phyloP scores from a whole-genome alignment of 805 yeast species.

The Cyberlindnera maclurae region DNA sequence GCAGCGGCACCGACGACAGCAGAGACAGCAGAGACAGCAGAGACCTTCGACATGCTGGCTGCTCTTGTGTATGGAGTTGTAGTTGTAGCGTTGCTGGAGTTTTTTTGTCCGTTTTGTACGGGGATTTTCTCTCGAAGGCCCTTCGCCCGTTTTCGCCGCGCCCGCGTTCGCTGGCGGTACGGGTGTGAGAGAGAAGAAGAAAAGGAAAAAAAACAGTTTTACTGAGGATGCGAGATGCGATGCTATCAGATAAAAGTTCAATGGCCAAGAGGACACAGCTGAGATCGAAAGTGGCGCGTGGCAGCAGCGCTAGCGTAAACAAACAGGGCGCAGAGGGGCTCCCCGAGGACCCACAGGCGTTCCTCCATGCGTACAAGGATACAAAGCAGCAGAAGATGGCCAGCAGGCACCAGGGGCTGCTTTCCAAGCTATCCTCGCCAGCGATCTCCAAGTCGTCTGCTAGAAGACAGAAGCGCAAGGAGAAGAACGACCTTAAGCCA shows the following conservation, averaged over 20 bases:
- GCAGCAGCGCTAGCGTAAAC: slow-evolving; percentile 16
- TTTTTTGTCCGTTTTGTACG: no score
- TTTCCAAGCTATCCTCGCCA: slow-evolving; percentile 30
- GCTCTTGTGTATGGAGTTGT: no score
- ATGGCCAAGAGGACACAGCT: slow-evolving; percentile 36
- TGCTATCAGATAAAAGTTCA: no score
- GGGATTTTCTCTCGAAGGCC: no score
- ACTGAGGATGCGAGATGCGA: no score
- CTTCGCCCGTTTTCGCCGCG: no score
- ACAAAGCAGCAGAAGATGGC: slow-evolving; percentile 47
- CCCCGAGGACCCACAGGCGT: slow-evolving; percentile 35
- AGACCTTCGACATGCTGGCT: slow-evolving; percentile 8
- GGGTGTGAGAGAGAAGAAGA: no score
- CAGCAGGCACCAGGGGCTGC: slow-evolving; percentile 31
- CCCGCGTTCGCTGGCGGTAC: no score
- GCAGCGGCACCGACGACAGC: slow-evolving; percentile 39
- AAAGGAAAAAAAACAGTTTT: no score
- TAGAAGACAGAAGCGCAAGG: slow-evolving; percentile 57
- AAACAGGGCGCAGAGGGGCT: slow-evolving; percentile 11
- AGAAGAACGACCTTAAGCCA: slow-evolving; percentile 58
- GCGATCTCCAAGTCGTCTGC: slow-evolving; percentile 60
- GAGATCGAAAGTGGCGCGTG: slow-evolving; percentile 28
- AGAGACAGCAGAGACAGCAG: slow-evolving; percentile 24
- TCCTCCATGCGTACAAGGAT: slow-evolving; percentile 44
- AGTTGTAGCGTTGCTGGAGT: no score